Base-by-base conservation (phyloP, 768 basidiomycete species). In the Tricholoma sp. region DNA sequence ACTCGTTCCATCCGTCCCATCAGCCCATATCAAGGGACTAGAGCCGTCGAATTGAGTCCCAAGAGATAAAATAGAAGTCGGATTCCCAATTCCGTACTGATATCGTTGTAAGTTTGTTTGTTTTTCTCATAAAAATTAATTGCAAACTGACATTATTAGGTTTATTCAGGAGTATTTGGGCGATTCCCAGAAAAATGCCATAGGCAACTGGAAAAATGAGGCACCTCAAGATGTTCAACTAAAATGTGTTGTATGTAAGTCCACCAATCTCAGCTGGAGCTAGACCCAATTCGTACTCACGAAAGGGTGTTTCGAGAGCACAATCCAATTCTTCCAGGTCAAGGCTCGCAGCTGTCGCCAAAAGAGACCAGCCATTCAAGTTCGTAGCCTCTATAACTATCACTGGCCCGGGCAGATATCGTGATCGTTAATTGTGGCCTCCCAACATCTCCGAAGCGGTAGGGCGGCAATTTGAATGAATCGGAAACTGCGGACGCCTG, bases 271-370 rank as follows among this genome's bases (percentile, higher is more conserved):
- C 24, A 16, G 14, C 19, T 50, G 27, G 10, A 34, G 46, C 24
- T 19, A 31, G 34, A 60, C 32, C 47, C 19, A 7, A 29, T 18
- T 29, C 21, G 32, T 21, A 74, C 84, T 66, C 63, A 88, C 86
- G 65, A 85, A 69, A 52, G 83, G 78, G 67, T 86, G 84, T 64
- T 82, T 86, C 21, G 79, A 83, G 27, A 88, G 73, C 0, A 87
- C 76, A 43, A 89, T 87, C 84, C 84, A 87, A 61, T 89, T 89
- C 75, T 89, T 89, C 80, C 83, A 79, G 55, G 81, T 78, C 19
- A 89, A 69, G 2, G 80, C 82, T 3, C 70, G 68, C 55, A 85
- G 78, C 71, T 89, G 88, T 29, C 79, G 76, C 75, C 81, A 80
- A 66, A 88, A 85, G 34, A 84, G 68, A 56, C 59, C 61, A 3